A percentile compares a stretch with the other conserved stretches of the same genome.
These are phyloP conservation scores for Chytriomyces sp. DNA, from an alignment of 192 early-diverging fungal species.

Conservation along the genomic window DNA sequence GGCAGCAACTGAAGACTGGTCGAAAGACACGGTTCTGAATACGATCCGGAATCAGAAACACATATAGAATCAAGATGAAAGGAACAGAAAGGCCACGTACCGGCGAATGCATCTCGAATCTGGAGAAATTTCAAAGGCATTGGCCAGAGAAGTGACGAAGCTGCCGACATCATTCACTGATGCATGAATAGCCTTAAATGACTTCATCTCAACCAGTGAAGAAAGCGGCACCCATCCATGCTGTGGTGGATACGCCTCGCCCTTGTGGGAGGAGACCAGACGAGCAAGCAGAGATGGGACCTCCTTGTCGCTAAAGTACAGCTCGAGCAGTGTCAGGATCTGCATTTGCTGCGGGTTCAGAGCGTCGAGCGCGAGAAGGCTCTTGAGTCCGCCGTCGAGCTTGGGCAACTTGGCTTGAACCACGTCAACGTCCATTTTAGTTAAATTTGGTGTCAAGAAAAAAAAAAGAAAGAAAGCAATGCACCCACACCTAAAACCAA, in stretches of 20 bases:
- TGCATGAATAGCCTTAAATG: not conserved
- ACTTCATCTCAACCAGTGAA: not conserved
- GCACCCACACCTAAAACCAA: not conserved
- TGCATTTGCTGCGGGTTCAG: not conserved
- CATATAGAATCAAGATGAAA: not conserved
- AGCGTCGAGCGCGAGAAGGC: not conserved
- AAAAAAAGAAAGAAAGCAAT: not conserved
- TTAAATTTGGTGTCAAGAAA: not conserved
- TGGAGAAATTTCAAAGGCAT: not conserved
- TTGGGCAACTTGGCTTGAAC: not conserved
- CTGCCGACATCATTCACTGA: not conserved
- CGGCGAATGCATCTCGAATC: not conserved
- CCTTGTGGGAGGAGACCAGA: not conserved
- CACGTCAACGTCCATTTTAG: conserved; percentile 13
- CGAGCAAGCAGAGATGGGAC: not conserved
- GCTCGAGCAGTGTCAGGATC: not conserved
- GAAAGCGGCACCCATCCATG: conserved; percentile 8
- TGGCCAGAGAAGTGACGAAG: not conserved
- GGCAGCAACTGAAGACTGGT: not conserved
- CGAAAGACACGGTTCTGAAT: not conserved
- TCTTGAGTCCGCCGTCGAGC: not conserved
- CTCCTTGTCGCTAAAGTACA: conserved; percentile 31
- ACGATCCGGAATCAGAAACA: not conserved
- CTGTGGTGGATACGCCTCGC: not conserved
- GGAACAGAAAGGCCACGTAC: not conserved